Conservation (phyloP, 2,329 filamentous ascomycete species). For the Fusarium xyrophilum region DNA sequence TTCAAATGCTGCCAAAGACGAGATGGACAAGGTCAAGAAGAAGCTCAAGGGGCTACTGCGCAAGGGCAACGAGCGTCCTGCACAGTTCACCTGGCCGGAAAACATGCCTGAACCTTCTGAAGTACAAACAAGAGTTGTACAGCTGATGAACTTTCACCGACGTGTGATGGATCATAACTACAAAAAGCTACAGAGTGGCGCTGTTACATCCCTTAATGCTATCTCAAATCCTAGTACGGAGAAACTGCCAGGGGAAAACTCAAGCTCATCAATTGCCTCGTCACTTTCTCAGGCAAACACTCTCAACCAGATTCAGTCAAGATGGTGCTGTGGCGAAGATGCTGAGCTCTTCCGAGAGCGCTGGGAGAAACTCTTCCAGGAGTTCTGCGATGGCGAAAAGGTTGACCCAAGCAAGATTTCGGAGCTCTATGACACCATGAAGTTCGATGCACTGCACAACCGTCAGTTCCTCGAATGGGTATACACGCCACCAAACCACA, state of each 20-base stretch:
- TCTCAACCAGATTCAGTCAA: conserved; percentile 76
- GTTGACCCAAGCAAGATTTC: conserved; percentile 99
- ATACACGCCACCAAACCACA: conserved; percentile 83
- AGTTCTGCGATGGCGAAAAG: conserved; percentile 97
- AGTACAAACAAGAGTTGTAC: conserved; percentile 89
- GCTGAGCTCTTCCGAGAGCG: conserved; percentile 92
- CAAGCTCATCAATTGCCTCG: conserved; percentile 53
- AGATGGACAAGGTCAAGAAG: conserved; percentile 99
- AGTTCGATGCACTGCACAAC: conserved; percentile 97
- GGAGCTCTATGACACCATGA: conserved; percentile 99
- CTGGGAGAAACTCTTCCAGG: conserved; percentile 97
- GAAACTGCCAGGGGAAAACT: conserved; percentile 52
- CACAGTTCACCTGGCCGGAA: conserved; percentile 97
- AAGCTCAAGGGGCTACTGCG: conserved; percentile 92
- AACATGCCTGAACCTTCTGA: conserved; percentile 94
- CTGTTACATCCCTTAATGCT: conserved; percentile 67
- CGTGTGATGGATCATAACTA: conserved; percentile 96
- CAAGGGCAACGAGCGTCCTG: conserved; percentile 89
- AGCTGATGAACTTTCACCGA: conserved; percentile 97
- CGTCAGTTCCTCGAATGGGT: conserved; percentile 96
- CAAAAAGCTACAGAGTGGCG: conserved; percentile 73
- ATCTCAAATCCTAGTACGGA: conserved; percentile 60
- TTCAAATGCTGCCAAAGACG: conserved; percentile 97
- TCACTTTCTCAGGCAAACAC: conserved; percentile 67
- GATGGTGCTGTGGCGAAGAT: conserved; percentile 97